Evolutionary conservation across 257 asterid species (phyloP), one percentile per base, ranked within the genome.

Genomic region (Mitragyna speciosa): DNA sequence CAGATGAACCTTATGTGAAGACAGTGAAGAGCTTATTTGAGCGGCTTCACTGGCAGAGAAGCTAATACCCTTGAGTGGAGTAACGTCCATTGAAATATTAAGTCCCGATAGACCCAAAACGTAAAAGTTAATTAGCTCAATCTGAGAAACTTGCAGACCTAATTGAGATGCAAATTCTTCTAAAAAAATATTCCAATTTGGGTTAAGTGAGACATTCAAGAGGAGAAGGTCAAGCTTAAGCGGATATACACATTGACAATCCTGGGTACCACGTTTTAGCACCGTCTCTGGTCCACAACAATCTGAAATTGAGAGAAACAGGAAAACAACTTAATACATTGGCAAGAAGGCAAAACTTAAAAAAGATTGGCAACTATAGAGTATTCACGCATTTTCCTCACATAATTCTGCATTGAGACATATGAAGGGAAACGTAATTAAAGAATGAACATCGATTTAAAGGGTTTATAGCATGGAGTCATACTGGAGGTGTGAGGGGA

Each of bases 41-140:
- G 89, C 84, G 83, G 93, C 96, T 81, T 93, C 95, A 36, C 56
- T 84, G 80, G 90, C 87, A 61, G 98, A 87, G 86, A 95, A 93
- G 78, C 92, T 86, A 79, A 93, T 65, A 66, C 93, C 98, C 76
- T 81, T 87, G 74, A 86, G 88, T 48, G 99, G 99, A 79, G 92
- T 91, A 73, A 95, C 83, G 83, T 93, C 97, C 99, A 95, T 95
- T 14, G 99, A 95, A 85, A 95, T 93, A 89, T 95, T 93, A 80
- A 95, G 97, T 73, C 91, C 90, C 56, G 95, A 89, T 84, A 89
- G 77, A 78, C 91, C 86, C 82, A 95, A 91, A 80, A 93, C 74
- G 80, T 93, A 95, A 85, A 95, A 93, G 88, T 95, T 91, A 76
- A 93, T 90, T 75, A 95, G 93, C 91, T 95, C 99, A 82, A 95